Conservation (phyloP, 306 rosid genomes). For the Canavalia ensiformis region DNA sequence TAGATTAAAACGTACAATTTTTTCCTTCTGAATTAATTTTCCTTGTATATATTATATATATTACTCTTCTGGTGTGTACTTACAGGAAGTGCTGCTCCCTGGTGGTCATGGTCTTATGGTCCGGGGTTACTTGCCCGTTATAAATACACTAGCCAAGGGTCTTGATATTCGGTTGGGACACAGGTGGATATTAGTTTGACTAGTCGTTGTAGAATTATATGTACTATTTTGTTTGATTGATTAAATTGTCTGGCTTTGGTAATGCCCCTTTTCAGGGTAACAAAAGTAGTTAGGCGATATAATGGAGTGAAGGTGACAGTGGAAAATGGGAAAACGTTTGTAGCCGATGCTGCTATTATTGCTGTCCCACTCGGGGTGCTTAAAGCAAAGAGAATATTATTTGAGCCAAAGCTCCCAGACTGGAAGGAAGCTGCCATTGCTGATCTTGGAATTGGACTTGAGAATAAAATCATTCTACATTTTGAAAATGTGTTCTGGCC, state of each 20-base stretch:
- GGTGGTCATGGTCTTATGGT: slow-evolving; percentile 99
- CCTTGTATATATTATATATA: slow-evolving; percentile 15
- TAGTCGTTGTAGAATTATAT: not conserved
- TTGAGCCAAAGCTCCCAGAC: slow-evolving; percentile 96
- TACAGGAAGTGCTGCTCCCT: slow-evolving; percentile 92
- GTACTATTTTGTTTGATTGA: slow-evolving; percentile 24
- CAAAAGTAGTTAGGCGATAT: slow-evolving; percentile 72
- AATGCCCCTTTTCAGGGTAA: slow-evolving; percentile 69
- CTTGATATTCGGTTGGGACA: slow-evolving; percentile 89
- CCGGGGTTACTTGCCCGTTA: slow-evolving; percentile 94
- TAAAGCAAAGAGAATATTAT: slow-evolving; percentile 73
- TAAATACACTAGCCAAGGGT: slow-evolving; percentile 94
- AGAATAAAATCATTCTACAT: slow-evolving; percentile 89
- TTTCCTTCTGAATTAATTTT: not conserved
- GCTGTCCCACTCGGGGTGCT: slow-evolving; percentile 96
- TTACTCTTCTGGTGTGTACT: slow-evolving; percentile 16
- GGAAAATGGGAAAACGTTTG: slow-evolving; percentile 76
- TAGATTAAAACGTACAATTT: not conserved
- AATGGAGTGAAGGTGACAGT: slow-evolving; percentile 85
- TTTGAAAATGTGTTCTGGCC: slow-evolving; percentile 97
- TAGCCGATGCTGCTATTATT: slow-evolving; percentile 88
- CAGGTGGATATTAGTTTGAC: slow-evolving; percentile 58
- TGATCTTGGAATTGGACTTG: slow-evolving; percentile 93
- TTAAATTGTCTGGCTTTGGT: slow-evolving; percentile 4
- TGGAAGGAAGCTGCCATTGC: slow-evolving; percentile 95